phyloP scores from a whole-genome alignment of 208 protist species.

The Strigomonas galati region DNA sequence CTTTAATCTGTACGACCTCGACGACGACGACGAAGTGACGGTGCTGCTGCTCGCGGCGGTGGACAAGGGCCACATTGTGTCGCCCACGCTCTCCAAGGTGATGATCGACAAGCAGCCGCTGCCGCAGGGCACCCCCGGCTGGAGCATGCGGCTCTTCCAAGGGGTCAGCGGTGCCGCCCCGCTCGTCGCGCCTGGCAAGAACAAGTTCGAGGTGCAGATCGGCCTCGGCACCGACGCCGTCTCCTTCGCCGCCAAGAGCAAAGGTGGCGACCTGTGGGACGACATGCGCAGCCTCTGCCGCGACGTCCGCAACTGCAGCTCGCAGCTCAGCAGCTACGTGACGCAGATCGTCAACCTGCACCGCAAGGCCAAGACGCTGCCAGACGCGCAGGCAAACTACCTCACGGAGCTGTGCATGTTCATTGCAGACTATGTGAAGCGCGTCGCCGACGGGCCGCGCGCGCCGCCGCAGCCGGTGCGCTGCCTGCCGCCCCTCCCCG shows the following conservation, averaged over 20 bases:
- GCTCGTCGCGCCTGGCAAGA: conserved; percentile 20
- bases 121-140: conserved; percentile 5
- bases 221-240: conserved; percentile 13
- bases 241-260: conserved; percentile 3
- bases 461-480: conserved; percentile 19
- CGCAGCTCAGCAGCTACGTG: conserved; percentile 39
- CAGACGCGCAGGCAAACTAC: conserved; percentile 17
- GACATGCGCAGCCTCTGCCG: conserved; percentile 17
- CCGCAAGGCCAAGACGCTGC: conserved; percentile 26
- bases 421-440: conserved; percentile 39
- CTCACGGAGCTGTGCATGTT: conserved; percentile 27
- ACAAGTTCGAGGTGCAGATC: conserved; percentile 14
- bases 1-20: conserved; percentile 36
- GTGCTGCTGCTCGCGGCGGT: conserved; percentile 38
- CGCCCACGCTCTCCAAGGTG: conserved; percentile 15
- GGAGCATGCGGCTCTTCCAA: conserved; percentile 8
- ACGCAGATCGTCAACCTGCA: conserved; percentile 34
- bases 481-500: conserved; percentile 41
- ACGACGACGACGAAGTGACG: conserved; percentile 31
- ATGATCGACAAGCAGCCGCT: not conserved
- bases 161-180: not conserved
- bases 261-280: conserved; percentile 16
- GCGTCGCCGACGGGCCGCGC: conserved; percentile 22
- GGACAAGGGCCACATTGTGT: conserved; percentile 35
- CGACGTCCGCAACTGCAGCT: conserved; percentile 38